Percentiles rank a stretch among this genome's conserved stretches.
These are phyloP conservation scores for Teratosphaeria viscida DNA, from an alignment of 2,329 filamentous ascomycete species.

Conservation along the genomic window DNA sequence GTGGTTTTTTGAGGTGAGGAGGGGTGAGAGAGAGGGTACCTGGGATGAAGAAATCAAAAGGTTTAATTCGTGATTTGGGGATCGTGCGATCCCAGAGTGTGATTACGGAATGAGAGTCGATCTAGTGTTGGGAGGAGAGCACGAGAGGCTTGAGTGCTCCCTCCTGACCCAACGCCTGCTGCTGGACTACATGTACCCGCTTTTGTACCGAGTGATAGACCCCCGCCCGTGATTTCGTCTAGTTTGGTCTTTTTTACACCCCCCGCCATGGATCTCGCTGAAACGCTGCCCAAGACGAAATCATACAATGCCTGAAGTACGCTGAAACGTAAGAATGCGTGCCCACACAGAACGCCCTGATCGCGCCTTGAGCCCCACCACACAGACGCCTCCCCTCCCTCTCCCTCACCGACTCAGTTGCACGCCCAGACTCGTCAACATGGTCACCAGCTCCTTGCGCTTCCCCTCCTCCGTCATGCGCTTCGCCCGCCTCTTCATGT, in stretches of 20 bases:
- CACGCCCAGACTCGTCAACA: slow-evolving; percentile 9
- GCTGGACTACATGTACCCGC: too few relatives aligned
- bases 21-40: not conserved
- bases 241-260: too few relatives aligned
- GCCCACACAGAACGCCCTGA: not conserved
- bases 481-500: slow-evolving; percentile 16
- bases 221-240: too few relatives aligned
- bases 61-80: not conserved
- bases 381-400: not conserved
- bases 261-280: not conserved
- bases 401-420: not conserved
- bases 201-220: not conserved
- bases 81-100: too few relatives aligned
- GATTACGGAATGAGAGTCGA: too few relatives aligned
- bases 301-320: not conserved
- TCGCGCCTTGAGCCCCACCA: not conserved
- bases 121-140: not conserved
- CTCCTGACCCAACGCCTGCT: too few relatives aligned
- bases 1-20: not conserved
- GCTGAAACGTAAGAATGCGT: not conserved
- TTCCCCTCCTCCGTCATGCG: slow-evolving; percentile 17
- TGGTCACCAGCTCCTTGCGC: slow-evolving; percentile 15
- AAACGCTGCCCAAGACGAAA: not conserved
- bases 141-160: not conserved
- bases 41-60: not conserved